A percentile compares a stretch with the other conserved stretches of the same genome.
Conservation (phyloP, 2,329 filamentous ascomycete species). For the Paecilomyces fulvus region DNA sequence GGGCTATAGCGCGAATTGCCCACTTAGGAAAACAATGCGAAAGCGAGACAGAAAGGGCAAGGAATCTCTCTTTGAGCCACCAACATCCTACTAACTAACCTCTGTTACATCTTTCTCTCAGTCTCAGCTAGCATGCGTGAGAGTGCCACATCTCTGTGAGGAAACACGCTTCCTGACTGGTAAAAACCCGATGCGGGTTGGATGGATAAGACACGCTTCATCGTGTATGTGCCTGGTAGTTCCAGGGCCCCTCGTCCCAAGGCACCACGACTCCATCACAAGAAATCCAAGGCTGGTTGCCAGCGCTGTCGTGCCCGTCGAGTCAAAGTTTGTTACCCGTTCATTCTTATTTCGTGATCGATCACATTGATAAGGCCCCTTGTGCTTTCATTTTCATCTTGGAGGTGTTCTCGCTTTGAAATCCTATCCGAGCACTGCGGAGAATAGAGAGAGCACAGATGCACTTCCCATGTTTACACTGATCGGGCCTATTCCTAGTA, state of each 20-base stretch:
- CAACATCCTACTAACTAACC: neutral
- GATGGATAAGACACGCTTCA: neutral
- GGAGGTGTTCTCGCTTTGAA: neutral
- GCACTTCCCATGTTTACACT: neutral
- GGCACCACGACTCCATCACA: conserved; percentile 1
- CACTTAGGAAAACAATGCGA: neutral
- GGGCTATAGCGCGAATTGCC: neutral
- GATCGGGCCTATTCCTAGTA: neutral
- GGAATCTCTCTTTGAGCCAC: neutral
- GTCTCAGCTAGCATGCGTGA: neutral
- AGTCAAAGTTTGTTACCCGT: conserved; percentile 7
- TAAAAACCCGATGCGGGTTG: neutral
- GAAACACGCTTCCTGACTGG: neutral
- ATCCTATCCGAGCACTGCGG: neutral
- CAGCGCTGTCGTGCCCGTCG: conserved; percentile 10
- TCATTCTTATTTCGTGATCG: neutral
- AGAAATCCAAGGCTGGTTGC: conserved; percentile 8
- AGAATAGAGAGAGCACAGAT: neutral
- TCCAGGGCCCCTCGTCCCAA: neutral
- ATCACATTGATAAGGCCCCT: neutral
- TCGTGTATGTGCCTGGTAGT: neutral
- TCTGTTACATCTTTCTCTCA: neutral
- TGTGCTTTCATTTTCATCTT: neutral
- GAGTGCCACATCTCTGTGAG: neutral
- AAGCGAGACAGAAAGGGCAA: neutral